Evolutionary conservation across 1,284 basidiomycete species (phyloP), one percentile per base, ranked within the genome.

Genomic region (Peniophora sp.): DNA sequence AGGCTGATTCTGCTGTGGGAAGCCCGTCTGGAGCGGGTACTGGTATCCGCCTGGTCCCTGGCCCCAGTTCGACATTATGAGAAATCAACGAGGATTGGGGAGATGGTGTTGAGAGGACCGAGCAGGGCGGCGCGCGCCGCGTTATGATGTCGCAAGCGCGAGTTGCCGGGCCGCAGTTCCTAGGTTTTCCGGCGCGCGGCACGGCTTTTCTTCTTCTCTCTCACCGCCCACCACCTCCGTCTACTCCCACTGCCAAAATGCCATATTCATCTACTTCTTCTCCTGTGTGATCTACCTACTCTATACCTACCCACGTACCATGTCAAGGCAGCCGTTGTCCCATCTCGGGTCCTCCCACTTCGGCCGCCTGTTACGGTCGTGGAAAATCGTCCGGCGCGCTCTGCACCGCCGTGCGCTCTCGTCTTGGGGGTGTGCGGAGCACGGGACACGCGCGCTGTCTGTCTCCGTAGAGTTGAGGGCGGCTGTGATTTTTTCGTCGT

Each of bases 1-100:
- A 50, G 22, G 35, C 44, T 54, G 49, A 51, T 61, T 63, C 51
- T 71, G 68, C 17, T 41, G 37, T 49, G 74, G 72, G 62, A 72
- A 83, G 48, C 85, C 82, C 1, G 81, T 82, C 54, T 77, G 76
- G 62, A 75, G 67, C 23, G 81, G 76, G 58, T 78, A 79, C 60
- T 79, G 77, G 51, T 63, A 83, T 27, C 81, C 81, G 17, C 57
- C 75, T 69, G 70, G 82, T 63, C 75, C 69, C 54, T 81, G 78
- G 52, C 75, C 75, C 85, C 85, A 87, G 66, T 87, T 76, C 52
- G 74, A 67, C 76, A 78, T 79, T 41, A 32, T 49, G 47, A 51
- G 36, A 24, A 23, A 50, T 43, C 24, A 52, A 34, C n/a, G 47
- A 23, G 22, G 24, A 50, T 23, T 51, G 52, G 20, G 47, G 50